These are phyloP conservation scores for Tetratostichococcus sp. DNA, from an alignment of 139 green algal species.

Conservation along the genomic window DNA sequence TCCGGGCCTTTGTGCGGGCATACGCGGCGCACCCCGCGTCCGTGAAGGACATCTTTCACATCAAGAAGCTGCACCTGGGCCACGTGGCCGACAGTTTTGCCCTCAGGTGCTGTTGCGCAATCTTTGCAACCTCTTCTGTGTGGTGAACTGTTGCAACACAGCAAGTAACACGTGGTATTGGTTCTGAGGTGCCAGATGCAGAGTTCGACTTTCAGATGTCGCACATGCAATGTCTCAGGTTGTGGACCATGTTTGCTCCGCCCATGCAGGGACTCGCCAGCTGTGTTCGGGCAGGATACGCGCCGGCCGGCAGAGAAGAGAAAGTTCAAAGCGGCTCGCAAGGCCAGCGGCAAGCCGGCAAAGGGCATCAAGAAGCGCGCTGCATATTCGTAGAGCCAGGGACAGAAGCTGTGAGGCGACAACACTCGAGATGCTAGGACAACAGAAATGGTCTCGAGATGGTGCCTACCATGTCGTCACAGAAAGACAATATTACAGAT, in stretches of 20 bases:
- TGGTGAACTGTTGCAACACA: too few relatives aligned
- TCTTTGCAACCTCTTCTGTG: background rate
- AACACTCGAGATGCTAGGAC: too few relatives aligned
- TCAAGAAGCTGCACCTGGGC: slow-evolving; percentile 86
- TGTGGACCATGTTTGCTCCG: background rate
- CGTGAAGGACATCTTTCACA: slow-evolving; percentile 80
- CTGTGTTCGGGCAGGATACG: background rate
- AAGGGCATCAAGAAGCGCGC: background rate
- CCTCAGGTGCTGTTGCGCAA: slow-evolving; percentile 38
- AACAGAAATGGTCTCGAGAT: too few relatives aligned
- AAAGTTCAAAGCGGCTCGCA: background rate
- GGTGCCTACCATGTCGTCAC: too few relatives aligned
- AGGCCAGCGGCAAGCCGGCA: background rate
- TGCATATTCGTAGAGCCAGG: background rate
- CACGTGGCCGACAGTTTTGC: slow-evolving; percentile 88
- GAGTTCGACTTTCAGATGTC: too few relatives aligned
- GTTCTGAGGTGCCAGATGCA: too few relatives aligned
- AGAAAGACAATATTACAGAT: too few relatives aligned
- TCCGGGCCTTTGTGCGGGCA: slow-evolving; percentile 65
- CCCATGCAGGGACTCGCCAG: background rate
- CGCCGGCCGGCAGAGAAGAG: background rate
- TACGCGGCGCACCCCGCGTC: slow-evolving; percentile 72
- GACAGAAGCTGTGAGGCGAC: too few relatives aligned
- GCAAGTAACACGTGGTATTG: too few relatives aligned
- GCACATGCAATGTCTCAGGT: too few relatives aligned